phyloP scores from a whole-genome alignment of 2,329 filamentous ascomycete genomes.

The Diaporthe aspalathi region DNA sequence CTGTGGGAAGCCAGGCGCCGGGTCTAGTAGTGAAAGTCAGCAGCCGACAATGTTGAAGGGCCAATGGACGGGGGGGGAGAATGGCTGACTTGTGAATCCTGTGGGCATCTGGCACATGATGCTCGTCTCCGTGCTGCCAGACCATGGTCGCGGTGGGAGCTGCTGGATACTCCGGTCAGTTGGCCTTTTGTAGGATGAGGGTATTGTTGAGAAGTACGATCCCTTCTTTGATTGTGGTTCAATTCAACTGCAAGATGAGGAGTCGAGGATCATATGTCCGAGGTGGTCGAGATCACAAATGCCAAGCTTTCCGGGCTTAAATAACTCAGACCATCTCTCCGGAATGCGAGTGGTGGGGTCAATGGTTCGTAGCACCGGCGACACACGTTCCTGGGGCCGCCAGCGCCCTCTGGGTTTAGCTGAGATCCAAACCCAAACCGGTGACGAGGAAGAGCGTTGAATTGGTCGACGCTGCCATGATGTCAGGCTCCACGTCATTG shows the following conservation, averaged over 20 bases:
- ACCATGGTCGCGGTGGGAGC: conserved; percentile 57
- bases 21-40: conserved; percentile 52
- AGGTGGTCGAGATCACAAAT: neutral
- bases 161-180: too few species aligned
- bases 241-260: neutral
- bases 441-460: neutral
- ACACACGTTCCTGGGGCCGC: conserved; percentile 16
- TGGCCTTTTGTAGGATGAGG: too few species aligned
- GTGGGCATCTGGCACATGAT: conserved; percentile 62
- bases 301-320: conserved; percentile 23
- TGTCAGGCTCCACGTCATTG: conserved; percentile 32
- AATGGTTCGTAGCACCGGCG: conserved; percentile 9
- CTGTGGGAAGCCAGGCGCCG: conserved; percentile 72
- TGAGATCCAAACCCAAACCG: conserved; percentile 1
- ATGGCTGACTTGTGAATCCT: conserved; percentile 57
- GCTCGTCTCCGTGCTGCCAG: conserved; percentile 61
- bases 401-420: neutral
- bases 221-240: neutral
- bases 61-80: neutral
- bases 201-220: too few species aligned
- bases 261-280: neutral
- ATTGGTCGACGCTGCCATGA: conserved; percentile 24
- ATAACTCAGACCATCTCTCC: neutral
- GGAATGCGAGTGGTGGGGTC: conserved; percentile 3
- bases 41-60: too few species aligned